phyloP scores from a whole-genome alignment of 2,329 filamentous ascomycete species.

The Sclerotinia subarctica region DNA sequence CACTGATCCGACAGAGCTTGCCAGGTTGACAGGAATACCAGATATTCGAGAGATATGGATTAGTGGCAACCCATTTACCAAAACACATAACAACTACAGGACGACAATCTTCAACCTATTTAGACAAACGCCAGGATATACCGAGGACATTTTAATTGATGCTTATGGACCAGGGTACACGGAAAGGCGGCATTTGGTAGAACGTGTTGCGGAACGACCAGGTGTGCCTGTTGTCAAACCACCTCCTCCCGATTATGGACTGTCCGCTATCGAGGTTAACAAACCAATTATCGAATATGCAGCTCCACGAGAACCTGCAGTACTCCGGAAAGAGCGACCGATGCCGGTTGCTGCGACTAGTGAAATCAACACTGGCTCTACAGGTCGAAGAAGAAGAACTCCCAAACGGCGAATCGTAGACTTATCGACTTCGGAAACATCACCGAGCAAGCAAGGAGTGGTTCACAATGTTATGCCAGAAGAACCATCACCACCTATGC shows the following conservation, averaged over 20 bases:
- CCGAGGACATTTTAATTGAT: constrained; percentile 87
- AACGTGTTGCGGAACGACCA: constrained; percentile 72
- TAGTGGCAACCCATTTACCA: constrained; percentile 85
- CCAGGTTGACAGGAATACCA: constrained; percentile 83
- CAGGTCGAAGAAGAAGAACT: constrained; percentile 55
- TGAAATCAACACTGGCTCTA: constrained; percentile 55
- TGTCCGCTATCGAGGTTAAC: constrained; percentile 62
- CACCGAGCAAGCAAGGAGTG: constrained; percentile 30
- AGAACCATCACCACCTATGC: constrained; percentile 24
- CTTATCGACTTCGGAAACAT: constrained; percentile 49
- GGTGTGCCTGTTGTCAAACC: constrained; percentile 76
- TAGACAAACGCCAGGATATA: constrained; percentile 82
- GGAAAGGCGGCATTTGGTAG: constrained; percentile 80
- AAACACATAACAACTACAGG: constrained; percentile 80
- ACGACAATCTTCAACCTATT: constrained; percentile 96
- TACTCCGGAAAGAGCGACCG: constrained; percentile 57
- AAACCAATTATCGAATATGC: constrained; percentile 62
- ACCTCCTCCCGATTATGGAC: constrained; percentile 54
- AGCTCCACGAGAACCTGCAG: constrained; percentile 46
- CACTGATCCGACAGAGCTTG: constrained; percentile 86
- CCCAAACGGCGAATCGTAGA: constrained; percentile 64
- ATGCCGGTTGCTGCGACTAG: constrained; percentile 52
- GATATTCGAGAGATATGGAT: constrained; percentile 93
- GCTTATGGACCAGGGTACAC: constrained; percentile 76
- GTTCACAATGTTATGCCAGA: constrained; percentile 30